Evolutionary conservation across 2,329 filamentous ascomycete genomes (phyloP).

Genomic region (Aspergillus tanneri): DNA sequence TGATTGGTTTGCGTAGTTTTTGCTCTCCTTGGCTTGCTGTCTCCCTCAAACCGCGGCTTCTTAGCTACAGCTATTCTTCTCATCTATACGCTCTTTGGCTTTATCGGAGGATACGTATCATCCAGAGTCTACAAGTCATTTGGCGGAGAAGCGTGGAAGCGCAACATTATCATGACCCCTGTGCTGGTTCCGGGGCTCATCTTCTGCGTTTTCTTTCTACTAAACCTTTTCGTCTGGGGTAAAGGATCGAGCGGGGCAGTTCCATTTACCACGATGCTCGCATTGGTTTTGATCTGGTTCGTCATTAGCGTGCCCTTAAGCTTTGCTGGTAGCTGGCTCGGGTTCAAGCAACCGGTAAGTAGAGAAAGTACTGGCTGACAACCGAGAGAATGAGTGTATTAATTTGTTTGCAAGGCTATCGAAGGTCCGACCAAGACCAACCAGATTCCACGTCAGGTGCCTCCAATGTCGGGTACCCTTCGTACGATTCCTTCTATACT

Average conservation of each 20-base stretch:
- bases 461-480: slow-evolving; percentile 77
- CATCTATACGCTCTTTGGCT: slow-evolving; percentile 88
- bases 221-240: slow-evolving; percentile 95
- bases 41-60: slow-evolving; percentile 91
- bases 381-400: background rate
- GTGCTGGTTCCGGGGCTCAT: slow-evolving; percentile 81
- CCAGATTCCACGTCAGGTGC: slow-evolving; percentile 96
- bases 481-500: slow-evolving; percentile 86
- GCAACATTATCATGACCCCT: slow-evolving; percentile 86
- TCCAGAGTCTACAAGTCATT: slow-evolving; percentile 93
- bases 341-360: slow-evolving; percentile 68
- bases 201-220: slow-evolving; percentile 84
- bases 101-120: slow-evolving; percentile 87
- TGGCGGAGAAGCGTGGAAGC: slow-evolving; percentile 88
- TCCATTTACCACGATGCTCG: slow-evolving; percentile 94
- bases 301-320: slow-evolving; percentile 91
- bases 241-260: slow-evolving; percentile 90
- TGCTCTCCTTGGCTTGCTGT: slow-evolving; percentile 89
- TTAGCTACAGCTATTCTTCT: slow-evolving; percentile 90
- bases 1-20: slow-evolving; percentile 56
- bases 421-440: slow-evolving; percentile 88
- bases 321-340: slow-evolving; percentile 86
- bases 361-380: slow-evolving; percentile 10
- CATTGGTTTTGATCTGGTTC: slow-evolving; percentile 93
- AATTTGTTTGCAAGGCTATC: slow-evolving; percentile 49